These are phyloP conservation scores for Cryphonectria japonica DNA, from an alignment of 2,329 filamentous ascomycete species.

Conservation along the genomic window DNA sequence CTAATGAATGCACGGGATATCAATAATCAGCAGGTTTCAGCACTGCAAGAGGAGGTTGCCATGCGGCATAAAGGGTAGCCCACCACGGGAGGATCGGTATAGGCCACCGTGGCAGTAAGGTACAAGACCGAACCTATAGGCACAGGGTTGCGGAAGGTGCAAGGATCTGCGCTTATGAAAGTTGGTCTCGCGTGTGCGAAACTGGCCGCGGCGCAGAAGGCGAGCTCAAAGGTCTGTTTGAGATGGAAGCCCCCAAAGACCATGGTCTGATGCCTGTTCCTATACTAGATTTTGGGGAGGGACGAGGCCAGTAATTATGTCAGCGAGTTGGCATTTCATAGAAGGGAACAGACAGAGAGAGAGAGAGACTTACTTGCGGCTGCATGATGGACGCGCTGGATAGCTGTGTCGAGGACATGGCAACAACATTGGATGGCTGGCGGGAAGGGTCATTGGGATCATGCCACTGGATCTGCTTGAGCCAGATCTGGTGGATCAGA, in stretches of 20 bases:
- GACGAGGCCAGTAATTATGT: neutral
- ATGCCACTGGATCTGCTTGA: slow-evolving; percentile 67
- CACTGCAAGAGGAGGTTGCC: too few relatives aligned
- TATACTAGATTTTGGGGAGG: slow-evolving; percentile 10
- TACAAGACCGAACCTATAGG: slow-evolving; percentile 77
- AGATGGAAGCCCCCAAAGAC: slow-evolving; percentile 78
- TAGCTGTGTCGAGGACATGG: slow-evolving; percentile 62
- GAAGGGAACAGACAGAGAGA: neutral
- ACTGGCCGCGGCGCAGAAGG: slow-evolving; percentile 74
- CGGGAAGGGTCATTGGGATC: slow-evolving; percentile 39
- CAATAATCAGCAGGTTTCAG: slow-evolving; percentile 3
- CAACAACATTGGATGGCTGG: slow-evolving; percentile 50
- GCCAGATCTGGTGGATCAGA: slow-evolving; percentile 75
- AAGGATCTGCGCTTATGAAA: slow-evolving; percentile 74
- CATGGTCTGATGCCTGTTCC: slow-evolving; percentile 69
- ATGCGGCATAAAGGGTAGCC: neutral
- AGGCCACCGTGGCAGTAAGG: slow-evolving; percentile 71
- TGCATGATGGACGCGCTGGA: slow-evolving; percentile 74
- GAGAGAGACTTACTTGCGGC: slow-evolving; percentile 49
- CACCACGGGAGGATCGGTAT: slow-evolving; percentile 63
- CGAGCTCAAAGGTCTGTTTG: slow-evolving; percentile 75
- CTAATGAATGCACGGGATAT: neutral
- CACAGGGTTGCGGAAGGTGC: slow-evolving; percentile 75
- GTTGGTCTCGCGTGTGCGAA: slow-evolving; percentile 72
- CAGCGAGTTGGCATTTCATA: too few relatives aligned